These are phyloP conservation scores for Sugiyamaella japonica DNA, from an alignment of 1,139 yeast genomes.

Conservation along the genomic window DNA sequence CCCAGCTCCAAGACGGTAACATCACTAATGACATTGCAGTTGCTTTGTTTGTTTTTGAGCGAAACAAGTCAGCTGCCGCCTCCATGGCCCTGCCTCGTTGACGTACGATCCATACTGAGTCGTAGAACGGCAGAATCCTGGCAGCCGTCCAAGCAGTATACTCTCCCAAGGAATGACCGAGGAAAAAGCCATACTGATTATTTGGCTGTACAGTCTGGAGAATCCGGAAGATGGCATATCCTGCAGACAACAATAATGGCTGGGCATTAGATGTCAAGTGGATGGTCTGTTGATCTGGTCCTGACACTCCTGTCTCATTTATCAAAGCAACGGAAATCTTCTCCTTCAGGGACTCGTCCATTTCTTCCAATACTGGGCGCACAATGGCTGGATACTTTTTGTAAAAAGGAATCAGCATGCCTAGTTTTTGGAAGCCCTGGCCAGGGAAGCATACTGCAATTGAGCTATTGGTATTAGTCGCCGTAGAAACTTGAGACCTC, in stretches of 20 bases:
- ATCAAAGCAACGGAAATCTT: slow-evolving; percentile 34
- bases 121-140: slow-evolving; percentile 45
- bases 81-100: slow-evolving; percentile 57
- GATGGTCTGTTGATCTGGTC: slow-evolving; percentile 27
- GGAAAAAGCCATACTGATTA: slow-evolving; percentile 15
- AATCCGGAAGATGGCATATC: slow-evolving; percentile 44
- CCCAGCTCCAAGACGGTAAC: slow-evolving; percentile 9
- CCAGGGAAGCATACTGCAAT: slow-evolving; percentile 37
- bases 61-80: slow-evolving; percentile 27
- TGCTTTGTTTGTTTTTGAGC: slow-evolving; percentile 1
- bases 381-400: slow-evolving; percentile 30
- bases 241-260: slow-evolving; percentile 57
- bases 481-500: background rate
- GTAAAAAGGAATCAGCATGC: slow-evolving; percentile 37
- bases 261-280: slow-evolving; percentile 56
- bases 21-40: slow-evolving; percentile 19
- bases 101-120: slow-evolving; percentile 52
- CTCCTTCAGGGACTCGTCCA: slow-evolving; percentile 37
- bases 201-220: slow-evolving; percentile 34
- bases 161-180: slow-evolving; percentile 69
- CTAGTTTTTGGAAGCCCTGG: slow-evolving; percentile 45
- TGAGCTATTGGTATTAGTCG: background rate
- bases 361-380: slow-evolving; percentile 36
- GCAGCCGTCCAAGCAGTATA: slow-evolving; percentile 53
- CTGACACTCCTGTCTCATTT: slow-evolving; percentile 22